A percentile compares a stretch with the other conserved stretches of the same genome.
Conservation (phyloP, 805 yeast genomes). For the Starmerella lactis-condensi region DNA sequence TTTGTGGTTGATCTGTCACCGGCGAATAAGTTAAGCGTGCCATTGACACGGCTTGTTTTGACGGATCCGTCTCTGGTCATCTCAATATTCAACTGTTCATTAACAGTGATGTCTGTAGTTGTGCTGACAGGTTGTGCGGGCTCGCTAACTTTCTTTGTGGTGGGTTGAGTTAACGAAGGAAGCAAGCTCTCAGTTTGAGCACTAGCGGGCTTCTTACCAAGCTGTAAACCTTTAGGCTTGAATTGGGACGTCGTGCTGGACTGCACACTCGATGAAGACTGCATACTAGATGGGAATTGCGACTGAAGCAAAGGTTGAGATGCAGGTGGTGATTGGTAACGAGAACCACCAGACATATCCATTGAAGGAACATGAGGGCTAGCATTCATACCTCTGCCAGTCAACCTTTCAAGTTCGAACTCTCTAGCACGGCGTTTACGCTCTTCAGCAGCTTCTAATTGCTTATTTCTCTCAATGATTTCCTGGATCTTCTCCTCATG, state of each 20-base stretch:
- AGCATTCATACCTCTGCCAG: slow-evolving; percentile 18
- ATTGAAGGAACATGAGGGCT: background rate
- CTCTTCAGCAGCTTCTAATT: slow-evolving; percentile 90
- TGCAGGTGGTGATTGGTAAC: background rate
- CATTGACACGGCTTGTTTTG: slow-evolving; percentile 53
- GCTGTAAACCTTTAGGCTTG: background rate
- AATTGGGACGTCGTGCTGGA: no score
- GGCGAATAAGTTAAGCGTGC: slow-evolving; percentile 75
- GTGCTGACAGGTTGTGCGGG: slow-evolving; percentile 27
- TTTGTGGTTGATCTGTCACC: slow-evolving; percentile 55
- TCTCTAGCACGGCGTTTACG: slow-evolving; percentile 90
- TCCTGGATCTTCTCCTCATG: slow-evolving; percentile 98
- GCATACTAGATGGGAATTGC: slow-evolving; percentile 2
- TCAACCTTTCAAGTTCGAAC: slow-evolving; percentile 36
- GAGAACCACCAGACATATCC: no score
- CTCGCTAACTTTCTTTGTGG: background rate
- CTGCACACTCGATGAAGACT: background rate
- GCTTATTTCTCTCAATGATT: slow-evolving; percentile 90
- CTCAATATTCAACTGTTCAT: slow-evolving; percentile 61
- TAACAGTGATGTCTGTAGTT: slow-evolving; percentile 61
- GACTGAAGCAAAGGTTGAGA: slow-evolving; percentile 3
- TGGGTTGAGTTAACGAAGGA: background rate
- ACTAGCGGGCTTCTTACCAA: background rate
- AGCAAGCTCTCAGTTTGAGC: background rate
- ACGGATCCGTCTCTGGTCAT: slow-evolving; percentile 63